Percentiles rank a stretch among this genome's conserved stretches.
Evolutionary conservation across 768 basidiomycete genomes (phyloP).

Genomic region (Nidularia sp.): DNA sequence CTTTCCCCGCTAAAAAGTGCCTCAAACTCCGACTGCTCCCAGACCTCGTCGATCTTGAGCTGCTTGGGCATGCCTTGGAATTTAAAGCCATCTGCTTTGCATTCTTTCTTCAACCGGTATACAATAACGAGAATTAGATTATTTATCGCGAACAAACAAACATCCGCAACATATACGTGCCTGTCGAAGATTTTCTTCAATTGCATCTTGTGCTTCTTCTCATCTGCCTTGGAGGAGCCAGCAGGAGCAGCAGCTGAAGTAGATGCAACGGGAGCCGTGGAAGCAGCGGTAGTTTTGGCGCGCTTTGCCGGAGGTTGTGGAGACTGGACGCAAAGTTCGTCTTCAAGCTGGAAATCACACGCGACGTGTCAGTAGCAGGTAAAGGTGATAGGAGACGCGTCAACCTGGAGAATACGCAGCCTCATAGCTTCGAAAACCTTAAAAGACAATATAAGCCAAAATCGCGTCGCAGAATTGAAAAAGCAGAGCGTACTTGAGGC

Average conservation of each 20-base stretch:
- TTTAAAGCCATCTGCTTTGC: slow-evolving; percentile 31
- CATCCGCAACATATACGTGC: slow-evolving; percentile 11
- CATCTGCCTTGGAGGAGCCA: slow-evolving; percentile 23
- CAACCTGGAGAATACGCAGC: slow-evolving; percentile 19
- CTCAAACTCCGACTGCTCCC: slow-evolving; percentile 29
- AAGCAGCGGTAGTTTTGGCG: slow-evolving; percentile 14
- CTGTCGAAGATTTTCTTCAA: slow-evolving; percentile 35
- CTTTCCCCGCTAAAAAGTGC: slow-evolving; percentile 27
- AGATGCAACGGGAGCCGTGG: slow-evolving; percentile 4
- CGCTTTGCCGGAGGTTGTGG: slow-evolving; percentile 23
- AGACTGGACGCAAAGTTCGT: slow-evolving; percentile 12
- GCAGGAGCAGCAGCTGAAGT: slow-evolving; percentile 12
- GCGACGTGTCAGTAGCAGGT: neutral
- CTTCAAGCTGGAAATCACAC: slow-evolving; percentile 22
- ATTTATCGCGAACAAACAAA: neutral
- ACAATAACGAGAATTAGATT: neutral
- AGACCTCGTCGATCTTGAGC: slow-evolving; percentile 35
- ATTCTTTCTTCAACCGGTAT: slow-evolving; percentile 33
- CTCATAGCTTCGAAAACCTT: slow-evolving; percentile 25
- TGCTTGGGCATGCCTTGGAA: slow-evolving; percentile 33
- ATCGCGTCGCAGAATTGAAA: slow-evolving; percentile 6
- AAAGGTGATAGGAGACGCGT: neutral
- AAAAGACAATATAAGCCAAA: neutral
- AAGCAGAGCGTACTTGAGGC: slow-evolving; percentile 9
- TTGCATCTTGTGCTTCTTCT: slow-evolving; percentile 33